Percentiles rank a stretch among this genome's conserved stretches.
Conservation (phyloP, 2,329 filamentous ascomycete genomes). For the Fusarium sp. region DNA sequence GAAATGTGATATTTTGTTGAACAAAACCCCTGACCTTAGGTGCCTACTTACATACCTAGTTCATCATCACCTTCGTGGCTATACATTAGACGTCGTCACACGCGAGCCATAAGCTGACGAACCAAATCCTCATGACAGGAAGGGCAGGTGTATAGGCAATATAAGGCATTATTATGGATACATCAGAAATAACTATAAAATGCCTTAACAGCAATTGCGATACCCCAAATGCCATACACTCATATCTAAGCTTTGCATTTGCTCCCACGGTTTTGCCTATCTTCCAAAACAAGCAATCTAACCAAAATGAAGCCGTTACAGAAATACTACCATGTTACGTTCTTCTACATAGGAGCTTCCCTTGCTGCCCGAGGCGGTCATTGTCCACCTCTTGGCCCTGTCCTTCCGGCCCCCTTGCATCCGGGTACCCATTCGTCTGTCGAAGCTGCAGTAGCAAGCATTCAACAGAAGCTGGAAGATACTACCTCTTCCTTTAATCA, state of each 20-base stretch:
- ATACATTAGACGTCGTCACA: background rate
- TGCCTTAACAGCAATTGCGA: too few relatives aligned
- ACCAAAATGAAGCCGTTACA: background rate
- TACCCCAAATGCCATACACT: too few relatives aligned
- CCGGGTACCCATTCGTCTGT: slow-evolving; percentile 8
- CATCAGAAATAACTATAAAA: too few relatives aligned
- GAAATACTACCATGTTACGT: background rate
- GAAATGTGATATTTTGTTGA: too few relatives aligned
- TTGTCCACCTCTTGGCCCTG: slow-evolving; percentile 9
- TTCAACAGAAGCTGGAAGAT: slow-evolving; percentile 2
- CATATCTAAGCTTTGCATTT: too few relatives aligned
- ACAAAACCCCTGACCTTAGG: too few relatives aligned
- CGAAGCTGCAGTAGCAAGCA: background rate
- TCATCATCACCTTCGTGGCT: background rate
- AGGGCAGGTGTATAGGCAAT: background rate
- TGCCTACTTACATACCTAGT: too few relatives aligned
- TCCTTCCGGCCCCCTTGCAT: slow-evolving; percentile 5
- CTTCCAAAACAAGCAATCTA: background rate
- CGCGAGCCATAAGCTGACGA: background rate
- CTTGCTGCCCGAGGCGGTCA: slow-evolving; percentile 21
- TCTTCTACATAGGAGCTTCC: background rate
- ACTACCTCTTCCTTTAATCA: background rate
- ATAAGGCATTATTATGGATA: background rate
- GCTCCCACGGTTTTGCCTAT: too few relatives aligned
- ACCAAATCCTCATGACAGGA: background rate